A percentile compares a stretch with the other conserved stretches of the same genome.
phyloP scores from a whole-genome alignment of 1,284 basidiomycete species.

The Fomitopsis pinicola region DNA sequence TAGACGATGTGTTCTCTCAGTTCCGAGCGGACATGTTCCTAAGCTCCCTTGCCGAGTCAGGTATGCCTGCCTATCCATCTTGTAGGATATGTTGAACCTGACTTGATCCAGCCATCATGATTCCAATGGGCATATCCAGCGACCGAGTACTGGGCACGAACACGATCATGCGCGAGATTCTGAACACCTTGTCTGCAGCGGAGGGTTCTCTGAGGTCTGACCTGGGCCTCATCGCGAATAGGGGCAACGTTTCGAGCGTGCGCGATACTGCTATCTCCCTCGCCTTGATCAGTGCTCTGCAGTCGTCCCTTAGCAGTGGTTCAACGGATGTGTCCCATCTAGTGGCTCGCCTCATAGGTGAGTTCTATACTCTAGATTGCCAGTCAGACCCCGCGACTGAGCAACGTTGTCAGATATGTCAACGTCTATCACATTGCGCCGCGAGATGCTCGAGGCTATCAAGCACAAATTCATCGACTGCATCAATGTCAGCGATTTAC shows the following conservation, averaged over 20 bases:
- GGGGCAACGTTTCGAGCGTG: conserved; percentile 65
- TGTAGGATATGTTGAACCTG: neutral
- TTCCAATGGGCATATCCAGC: conserved; percentile 75
- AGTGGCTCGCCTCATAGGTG: conserved; percentile 67
- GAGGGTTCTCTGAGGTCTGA: conserved; percentile 70
- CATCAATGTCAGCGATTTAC: conserved; percentile 49
- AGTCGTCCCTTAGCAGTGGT: conserved; percentile 71
- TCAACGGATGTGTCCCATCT: conserved; percentile 45
- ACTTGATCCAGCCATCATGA: conserved; percentile 60
- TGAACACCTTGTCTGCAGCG: conserved; percentile 57
- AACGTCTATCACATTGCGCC: conserved; percentile 71
- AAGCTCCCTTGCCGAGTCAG: conserved; percentile 82
- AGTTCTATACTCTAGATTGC: conserved; percentile 14
- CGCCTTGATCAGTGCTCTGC: conserved; percentile 69
- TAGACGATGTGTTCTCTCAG: conserved; percentile 71
- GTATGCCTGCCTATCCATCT: conserved; percentile 37
- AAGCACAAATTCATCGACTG: conserved; percentile 54
- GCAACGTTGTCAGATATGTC: conserved; percentile 26
- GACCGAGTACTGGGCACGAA: conserved; percentile 35
- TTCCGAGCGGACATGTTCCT: conserved; percentile 85
- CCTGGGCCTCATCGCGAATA: conserved; percentile 50
- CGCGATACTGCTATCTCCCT: conserved; percentile 72
- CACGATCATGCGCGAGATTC: conserved; percentile 55
- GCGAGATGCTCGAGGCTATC: conserved; percentile 75
- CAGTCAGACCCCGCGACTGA: neutral